These are phyloP conservation scores for Cyberlindnera xylosilytica DNA, from an alignment of 805 yeast species.

Conservation along the genomic window DNA sequence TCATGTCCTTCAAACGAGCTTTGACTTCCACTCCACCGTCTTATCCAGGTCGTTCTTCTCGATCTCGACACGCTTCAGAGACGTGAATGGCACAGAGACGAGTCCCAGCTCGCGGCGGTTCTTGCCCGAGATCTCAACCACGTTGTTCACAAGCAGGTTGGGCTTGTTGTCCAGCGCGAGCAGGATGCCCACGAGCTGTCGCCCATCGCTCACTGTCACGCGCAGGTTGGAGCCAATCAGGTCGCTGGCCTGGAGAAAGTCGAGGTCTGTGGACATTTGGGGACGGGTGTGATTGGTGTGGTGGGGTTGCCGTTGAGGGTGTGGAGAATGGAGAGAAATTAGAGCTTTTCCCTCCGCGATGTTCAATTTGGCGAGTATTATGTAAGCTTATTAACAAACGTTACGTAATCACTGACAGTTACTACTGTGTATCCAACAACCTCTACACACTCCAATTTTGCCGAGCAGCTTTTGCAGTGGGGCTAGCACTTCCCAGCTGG, in stretches of 20 bases:
- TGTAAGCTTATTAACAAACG: background rate
- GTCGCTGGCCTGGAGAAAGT: constrained; percentile 15
- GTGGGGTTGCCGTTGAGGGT: too few relatives aligned
- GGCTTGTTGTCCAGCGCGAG: constrained; percentile 29
- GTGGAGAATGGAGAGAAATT: too few relatives aligned
- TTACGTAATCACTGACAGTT: too few relatives aligned
- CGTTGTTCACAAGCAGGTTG: constrained; percentile 23
- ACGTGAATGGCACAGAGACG: constrained; percentile 22
- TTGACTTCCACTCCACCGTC: constrained; percentile 17
- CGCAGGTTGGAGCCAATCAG: constrained; percentile 20
- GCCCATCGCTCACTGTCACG: constrained; percentile 18
- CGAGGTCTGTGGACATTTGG: constrained; percentile 3
- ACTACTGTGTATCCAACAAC: too few relatives aligned
- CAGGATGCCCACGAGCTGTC: constrained; percentile 21
- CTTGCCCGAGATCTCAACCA: constrained; percentile 12
- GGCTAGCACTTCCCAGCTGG: too few relatives aligned
- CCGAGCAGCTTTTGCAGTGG: too few relatives aligned
- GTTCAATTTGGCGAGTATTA: too few relatives aligned
- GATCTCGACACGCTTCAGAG: constrained; percentile 18
- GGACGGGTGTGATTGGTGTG: background rate
- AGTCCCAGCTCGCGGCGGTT: constrained; percentile 21
- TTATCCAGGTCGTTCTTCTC: constrained; percentile 18
- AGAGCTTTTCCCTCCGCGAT: too few relatives aligned
- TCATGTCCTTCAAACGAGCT: constrained; percentile 15
- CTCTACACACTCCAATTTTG: too few relatives aligned